These are phyloP conservation scores for Stenogyne calaminthoides DNA, from an alignment of 305 asterid genomes.

Conservation along the genomic window DNA sequence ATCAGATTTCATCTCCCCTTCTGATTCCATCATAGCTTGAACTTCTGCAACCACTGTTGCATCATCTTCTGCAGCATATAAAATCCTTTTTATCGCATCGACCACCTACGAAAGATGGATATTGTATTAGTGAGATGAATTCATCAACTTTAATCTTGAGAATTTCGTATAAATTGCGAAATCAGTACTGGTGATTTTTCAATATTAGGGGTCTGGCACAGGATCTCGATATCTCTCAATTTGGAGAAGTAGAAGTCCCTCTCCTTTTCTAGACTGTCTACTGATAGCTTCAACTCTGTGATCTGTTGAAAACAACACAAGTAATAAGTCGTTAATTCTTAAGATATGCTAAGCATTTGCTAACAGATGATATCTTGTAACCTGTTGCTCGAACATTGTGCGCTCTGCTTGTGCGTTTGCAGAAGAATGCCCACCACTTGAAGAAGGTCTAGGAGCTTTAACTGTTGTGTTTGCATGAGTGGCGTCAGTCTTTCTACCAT, in stretches of 20 bases:
- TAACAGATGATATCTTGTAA: constrained; percentile 20
- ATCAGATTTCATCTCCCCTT: constrained; percentile 51
- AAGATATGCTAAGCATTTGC: not conserved
- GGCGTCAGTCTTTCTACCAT: constrained; percentile 52
- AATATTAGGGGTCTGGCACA: constrained; percentile 75
- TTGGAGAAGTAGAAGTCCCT: constrained; percentile 91
- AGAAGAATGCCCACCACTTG: constrained; percentile 70
- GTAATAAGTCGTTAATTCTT: constrained; percentile 13
- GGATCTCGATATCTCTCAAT: constrained; percentile 82
- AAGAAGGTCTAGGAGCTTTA: constrained; percentile 69
- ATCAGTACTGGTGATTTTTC: constrained; percentile 61
- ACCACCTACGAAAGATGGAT: constrained; percentile 47
- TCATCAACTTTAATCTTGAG: not conserved
- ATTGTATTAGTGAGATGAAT: not conserved
- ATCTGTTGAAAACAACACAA: constrained; percentile 48
- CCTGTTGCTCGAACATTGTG: constrained; percentile 69
- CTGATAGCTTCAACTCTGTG: constrained; percentile 75
- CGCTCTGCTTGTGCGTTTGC: constrained; percentile 58
- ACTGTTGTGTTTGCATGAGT: constrained; percentile 50
- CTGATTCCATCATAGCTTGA: constrained; percentile 63
- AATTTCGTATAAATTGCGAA: not conserved
- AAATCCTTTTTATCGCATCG: constrained; percentile 62
- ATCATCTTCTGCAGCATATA: constrained; percentile 76
- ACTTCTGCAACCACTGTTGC: constrained; percentile 69
- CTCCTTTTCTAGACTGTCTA: constrained; percentile 87